phyloP scores from a whole-genome alignment of 495 filamentous ascomycete species.

The Barbatosphaeria neglecta region DNA sequence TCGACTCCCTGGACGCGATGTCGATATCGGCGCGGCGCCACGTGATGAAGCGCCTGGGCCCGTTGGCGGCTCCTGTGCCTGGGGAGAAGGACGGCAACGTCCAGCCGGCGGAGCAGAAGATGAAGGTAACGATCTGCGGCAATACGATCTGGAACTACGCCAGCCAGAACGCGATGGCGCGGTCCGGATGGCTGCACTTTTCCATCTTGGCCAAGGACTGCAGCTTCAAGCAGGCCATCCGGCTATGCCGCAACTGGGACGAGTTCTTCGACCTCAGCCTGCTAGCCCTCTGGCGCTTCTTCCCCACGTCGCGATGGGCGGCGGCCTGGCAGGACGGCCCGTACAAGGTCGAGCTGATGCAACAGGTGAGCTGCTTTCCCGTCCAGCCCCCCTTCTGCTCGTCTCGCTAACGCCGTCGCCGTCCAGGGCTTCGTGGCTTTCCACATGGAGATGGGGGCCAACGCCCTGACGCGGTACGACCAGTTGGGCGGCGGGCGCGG shows the following conservation, averaged over 20 bases:
- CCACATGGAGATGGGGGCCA: constrained; percentile 20
- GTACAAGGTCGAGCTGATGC: constrained; percentile 24
- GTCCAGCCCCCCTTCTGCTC: not conserved
- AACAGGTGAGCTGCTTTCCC: constrained; percentile 16
- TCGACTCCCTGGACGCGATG: not conserved
- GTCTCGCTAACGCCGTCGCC: not conserved
- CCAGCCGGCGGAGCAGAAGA: constrained; percentile 16
- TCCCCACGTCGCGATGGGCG: constrained; percentile 35
- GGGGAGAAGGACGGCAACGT: constrained; percentile 2
- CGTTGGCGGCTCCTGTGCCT: constrained; percentile 1
- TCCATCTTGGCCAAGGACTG: constrained; percentile 42
- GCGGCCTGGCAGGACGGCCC: constrained; percentile 27
- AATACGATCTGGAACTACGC: constrained; percentile 43
- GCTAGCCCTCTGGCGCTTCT: constrained; percentile 36
- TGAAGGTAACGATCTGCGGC: constrained; percentile 39
- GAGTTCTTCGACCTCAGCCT: constrained; percentile 41
- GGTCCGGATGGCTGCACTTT: constrained; percentile 43
- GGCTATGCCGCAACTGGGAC: constrained; percentile 42
- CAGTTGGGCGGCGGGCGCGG: not conserved
- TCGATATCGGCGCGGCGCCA: not conserved
- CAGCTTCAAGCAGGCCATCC: constrained; percentile 30
- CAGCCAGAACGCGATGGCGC: constrained; percentile 37
- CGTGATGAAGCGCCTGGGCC: too few relatives aligned
- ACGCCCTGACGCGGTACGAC: constrained; percentile 16
- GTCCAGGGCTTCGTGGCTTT: constrained; percentile 35